Evolutionary conservation across 495 filamentous ascomycete species (phyloP).

Genomic region (Aspergillus sclerotiicarbonarius): DNA sequence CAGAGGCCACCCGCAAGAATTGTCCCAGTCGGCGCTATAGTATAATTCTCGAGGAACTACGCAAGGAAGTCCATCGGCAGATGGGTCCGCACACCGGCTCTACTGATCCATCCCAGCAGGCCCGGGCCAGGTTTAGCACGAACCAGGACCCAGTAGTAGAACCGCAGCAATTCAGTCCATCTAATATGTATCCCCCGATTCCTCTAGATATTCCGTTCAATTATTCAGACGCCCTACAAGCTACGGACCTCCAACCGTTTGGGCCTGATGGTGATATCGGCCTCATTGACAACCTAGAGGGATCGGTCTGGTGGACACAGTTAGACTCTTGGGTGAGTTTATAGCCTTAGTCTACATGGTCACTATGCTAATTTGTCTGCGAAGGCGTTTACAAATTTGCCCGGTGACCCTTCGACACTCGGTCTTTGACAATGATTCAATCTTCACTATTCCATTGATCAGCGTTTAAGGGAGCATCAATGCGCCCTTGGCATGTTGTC

Average conservation of each 20-base stretch:
- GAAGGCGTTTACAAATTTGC: slow-evolving; percentile 28
- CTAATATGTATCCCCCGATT: slow-evolving; percentile 5
- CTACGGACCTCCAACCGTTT: slow-evolving; percentile 19
- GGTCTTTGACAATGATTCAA: slow-evolving; percentile 14
- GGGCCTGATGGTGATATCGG: slow-evolving; percentile 25
- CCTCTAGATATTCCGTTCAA: slow-evolving; percentile 20
- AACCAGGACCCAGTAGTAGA: slow-evolving; percentile 3
- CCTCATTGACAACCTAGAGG: slow-evolving; percentile 31
- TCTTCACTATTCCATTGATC: no score
- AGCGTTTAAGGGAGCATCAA: no score
- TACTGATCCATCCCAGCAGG: slow-evolving; percentile 6
- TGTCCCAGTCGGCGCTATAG: slow-evolving; percentile 53
- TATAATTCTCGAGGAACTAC: slow-evolving; percentile 49
- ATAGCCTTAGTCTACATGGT: neutral
- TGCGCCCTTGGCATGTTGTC: no score
- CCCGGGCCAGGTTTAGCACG: slow-evolving; percentile 1
- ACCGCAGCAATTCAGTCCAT: slow-evolving; percentile 3
- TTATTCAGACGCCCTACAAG: slow-evolving; percentile 17
- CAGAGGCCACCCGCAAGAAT: slow-evolving; percentile 47
- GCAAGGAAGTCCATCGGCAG: slow-evolving; percentile 42
- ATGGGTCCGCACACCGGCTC: slow-evolving; percentile 22
- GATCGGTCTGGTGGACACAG: slow-evolving; percentile 37
- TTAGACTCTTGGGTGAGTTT: slow-evolving; percentile 35
- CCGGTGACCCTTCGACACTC: slow-evolving; percentile 23
- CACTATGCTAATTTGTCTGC: neutral